These are phyloP conservation scores for Backusella westeae DNA, from an alignment of 192 early-diverging fungal species.

Conservation along the genomic window DNA sequence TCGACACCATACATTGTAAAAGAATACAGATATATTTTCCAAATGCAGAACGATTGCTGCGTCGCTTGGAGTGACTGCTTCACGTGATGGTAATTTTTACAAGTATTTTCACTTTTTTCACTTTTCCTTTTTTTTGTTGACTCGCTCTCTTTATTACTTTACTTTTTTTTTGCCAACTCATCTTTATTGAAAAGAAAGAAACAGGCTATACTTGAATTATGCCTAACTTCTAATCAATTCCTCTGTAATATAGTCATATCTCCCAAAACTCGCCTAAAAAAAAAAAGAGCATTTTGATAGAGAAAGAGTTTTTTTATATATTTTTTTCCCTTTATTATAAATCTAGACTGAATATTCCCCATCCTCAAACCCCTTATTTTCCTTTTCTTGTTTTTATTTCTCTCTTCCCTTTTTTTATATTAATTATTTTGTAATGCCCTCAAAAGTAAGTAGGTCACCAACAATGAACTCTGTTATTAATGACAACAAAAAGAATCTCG, in stretches of 20 bases:
- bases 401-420: constrained; percentile 14
- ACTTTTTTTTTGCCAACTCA: not conserved
- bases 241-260: not conserved
- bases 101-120: not conserved
- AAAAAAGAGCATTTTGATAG: not conserved
- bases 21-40: not conserved
- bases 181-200: not conserved
- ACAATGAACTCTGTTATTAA: not conserved
- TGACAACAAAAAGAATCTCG: constrained; percentile 13
- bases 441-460: constrained; percentile 7
- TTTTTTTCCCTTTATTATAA: not conserved
- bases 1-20: no score
- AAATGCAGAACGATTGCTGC: not conserved
- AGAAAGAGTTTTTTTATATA: constrained; percentile 7
- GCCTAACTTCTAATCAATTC: not conserved
- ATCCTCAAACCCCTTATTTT: constrained; percentile 1
- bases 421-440: constrained; percentile 28
- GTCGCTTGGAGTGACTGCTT: not conserved
- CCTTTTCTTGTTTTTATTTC: constrained; percentile 1
- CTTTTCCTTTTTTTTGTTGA: not conserved
- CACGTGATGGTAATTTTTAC: not conserved
- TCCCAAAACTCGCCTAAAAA: not conserved
- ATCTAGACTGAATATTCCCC: constrained; percentile 8
- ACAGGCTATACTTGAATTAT: not conserved
- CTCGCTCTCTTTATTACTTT: not conserved